Conservation (phyloP, 176 grass and related monocot genomes). For the Zizania latifolia region DNA sequence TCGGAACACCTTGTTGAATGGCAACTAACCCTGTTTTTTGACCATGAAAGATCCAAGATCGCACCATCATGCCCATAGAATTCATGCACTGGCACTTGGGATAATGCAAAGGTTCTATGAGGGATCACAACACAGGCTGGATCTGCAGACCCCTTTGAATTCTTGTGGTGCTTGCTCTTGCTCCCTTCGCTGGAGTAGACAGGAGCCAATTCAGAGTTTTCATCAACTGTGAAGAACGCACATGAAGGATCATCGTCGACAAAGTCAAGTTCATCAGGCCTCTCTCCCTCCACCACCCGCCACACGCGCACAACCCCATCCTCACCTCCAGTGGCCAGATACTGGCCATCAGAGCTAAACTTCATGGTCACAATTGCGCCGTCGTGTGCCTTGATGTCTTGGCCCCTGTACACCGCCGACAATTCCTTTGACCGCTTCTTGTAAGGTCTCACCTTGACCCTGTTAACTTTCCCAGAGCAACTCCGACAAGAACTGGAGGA, state of each 20-base stretch:
- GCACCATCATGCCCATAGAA: conserved; percentile 60
- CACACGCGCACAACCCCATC: conserved; percentile 76
- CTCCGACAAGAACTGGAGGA: conserved; percentile 33
- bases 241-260: conserved; percentile 61
- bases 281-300: conserved; percentile 52
- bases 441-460: conserved; percentile 56
- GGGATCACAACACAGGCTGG: conserved; percentile 78
- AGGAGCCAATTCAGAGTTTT: conserved; percentile 55
- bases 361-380: conserved; percentile 69
- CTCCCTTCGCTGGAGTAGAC: conserved; percentile 34
- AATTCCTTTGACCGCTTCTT: conserved; percentile 74
- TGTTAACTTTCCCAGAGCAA: conserved; percentile 24
- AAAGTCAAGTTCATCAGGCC: conserved; percentile 33
- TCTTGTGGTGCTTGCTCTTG: conserved; percentile 46
- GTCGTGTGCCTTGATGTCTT: conserved; percentile 75
- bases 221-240: conserved; percentile 65
- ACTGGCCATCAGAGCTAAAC: conserved; percentile 66
- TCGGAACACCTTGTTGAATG: background rate
- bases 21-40: conserved; percentile 59
- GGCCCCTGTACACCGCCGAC: conserved; percentile 69
- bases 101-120: conserved; percentile 52
- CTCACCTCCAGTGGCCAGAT: conserved; percentile 81
- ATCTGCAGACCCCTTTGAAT: conserved; percentile 35
- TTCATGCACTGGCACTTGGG: conserved; percentile 59
- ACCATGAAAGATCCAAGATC: conserved; percentile 93